Conservation (phyloP, 1,284 basidiomycete species). For the Microbotryum intermedium region DNA sequence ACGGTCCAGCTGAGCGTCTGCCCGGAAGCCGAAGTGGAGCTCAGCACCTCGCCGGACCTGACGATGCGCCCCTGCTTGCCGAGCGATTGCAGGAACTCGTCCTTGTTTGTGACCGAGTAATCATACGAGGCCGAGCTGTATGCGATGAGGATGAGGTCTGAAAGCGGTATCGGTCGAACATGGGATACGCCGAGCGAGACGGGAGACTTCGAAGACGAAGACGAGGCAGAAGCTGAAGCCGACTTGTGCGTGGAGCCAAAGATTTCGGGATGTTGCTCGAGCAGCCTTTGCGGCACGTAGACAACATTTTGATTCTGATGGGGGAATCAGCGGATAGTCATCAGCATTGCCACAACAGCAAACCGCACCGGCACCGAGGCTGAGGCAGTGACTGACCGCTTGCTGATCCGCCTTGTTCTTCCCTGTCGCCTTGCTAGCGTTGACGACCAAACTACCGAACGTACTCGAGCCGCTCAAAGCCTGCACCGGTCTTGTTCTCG, state of each 20-base stretch:
- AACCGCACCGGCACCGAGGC: too few relatives aligned
- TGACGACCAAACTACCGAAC: too few relatives aligned
- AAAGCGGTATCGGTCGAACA: slow-evolving; percentile 35
- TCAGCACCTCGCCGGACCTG: slow-evolving; percentile 22
- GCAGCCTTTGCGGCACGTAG: not conserved
- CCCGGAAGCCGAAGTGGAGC: not conserved
- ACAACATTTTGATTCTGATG: too few relatives aligned
- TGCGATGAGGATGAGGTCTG: slow-evolving; percentile 37
- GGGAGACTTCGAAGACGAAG: not conserved
- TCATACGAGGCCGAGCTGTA: slow-evolving; percentile 24
- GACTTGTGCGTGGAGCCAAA: slow-evolving; percentile 2
- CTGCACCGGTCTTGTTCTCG: too few relatives aligned
- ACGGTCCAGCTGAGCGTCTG: slow-evolving; percentile 32
- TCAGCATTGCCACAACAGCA: too few relatives aligned
- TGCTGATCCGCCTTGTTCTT: too few relatives aligned
- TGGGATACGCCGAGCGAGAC: slow-evolving; percentile 26
- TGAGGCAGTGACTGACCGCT: too few relatives aligned
- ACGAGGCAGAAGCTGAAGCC: not conserved
- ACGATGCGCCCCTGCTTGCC: slow-evolving; percentile 18
- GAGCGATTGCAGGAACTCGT: slow-evolving; percentile 8
- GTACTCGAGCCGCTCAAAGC: too few relatives aligned
- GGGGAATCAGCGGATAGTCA: too few relatives aligned
- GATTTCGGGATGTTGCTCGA: not conserved
- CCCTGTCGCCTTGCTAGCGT: too few relatives aligned
- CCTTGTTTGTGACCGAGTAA: not conserved